Conservation (phyloP, 768 basidiomycete species). For the Amanita phalloides region DNA sequence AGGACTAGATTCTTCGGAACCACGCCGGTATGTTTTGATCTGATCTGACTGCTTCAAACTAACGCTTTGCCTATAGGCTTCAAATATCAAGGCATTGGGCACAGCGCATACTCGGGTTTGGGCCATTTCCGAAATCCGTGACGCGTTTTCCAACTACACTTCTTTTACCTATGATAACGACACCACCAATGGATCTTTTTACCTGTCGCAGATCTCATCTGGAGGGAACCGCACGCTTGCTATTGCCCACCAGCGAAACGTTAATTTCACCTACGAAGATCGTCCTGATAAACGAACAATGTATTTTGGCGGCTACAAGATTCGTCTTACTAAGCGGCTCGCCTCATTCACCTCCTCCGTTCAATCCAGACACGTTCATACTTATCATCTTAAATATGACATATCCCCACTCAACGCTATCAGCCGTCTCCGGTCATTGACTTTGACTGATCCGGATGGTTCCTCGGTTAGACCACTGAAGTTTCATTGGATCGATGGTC, state of each 20-base stretch:
- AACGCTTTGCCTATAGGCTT: neutral
- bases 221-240: neutral
- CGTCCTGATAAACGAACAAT: neutral
- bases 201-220: neutral
- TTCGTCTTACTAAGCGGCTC: neutral
- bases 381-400: neutral
- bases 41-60: too few relatives aligned
- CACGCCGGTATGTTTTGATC: neutral
- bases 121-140: neutral
- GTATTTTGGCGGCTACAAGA: neutral
- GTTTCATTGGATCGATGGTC: neutral
- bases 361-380: neutral
- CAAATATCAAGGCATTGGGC: neutral
- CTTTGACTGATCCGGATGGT: neutral
- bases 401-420: neutral
- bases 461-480: neutral
- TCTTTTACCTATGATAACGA: neutral
- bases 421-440: neutral
- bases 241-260: neutral
- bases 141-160: neutral
- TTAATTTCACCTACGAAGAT: neutral
- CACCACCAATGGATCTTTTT: neutral
- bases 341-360: neutral
- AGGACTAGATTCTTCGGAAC: neutral
- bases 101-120: neutral